A percentile compares a stretch with the other conserved stretches of the same genome.
phyloP scores from a whole-genome alignment of 768 basidiomycete species.

The Kondoa malvinella region DNA sequence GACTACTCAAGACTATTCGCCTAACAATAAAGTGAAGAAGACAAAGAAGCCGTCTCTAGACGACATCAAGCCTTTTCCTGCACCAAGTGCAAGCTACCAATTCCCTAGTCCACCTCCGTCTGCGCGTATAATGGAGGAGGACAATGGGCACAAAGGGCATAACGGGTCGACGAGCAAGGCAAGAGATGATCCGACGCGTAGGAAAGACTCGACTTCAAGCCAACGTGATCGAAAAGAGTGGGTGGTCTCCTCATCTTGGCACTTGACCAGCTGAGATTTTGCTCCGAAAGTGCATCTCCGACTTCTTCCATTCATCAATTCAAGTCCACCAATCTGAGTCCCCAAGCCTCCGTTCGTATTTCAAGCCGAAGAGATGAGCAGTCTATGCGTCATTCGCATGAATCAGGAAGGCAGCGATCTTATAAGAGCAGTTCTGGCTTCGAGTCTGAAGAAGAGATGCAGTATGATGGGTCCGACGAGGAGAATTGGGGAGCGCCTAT shows the following conservation, averaged over 20 bases:
- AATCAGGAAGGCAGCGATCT: too few relatives aligned
- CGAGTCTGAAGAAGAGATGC: background rate
- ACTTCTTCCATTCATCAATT: too few relatives aligned
- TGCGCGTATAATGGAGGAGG: background rate
- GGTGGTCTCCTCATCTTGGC: too few relatives aligned
- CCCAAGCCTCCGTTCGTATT: too few relatives aligned
- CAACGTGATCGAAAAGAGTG: too few relatives aligned
- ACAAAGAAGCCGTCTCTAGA: background rate
- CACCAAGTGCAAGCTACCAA: conserved; percentile 14
- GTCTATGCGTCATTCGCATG: background rate
- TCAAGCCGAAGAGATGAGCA: too few relatives aligned
- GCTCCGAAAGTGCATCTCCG: too few relatives aligned
- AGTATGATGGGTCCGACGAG: background rate
- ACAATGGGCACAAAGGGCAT: background rate
- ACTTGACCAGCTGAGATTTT: too few relatives aligned
- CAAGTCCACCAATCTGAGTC: too few relatives aligned
- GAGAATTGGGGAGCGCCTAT: background rate
- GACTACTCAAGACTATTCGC: too few relatives aligned
- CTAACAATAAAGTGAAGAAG: background rate
- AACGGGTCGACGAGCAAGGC: background rate
- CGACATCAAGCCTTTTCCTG: conserved; percentile 14
- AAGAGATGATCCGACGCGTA: background rate
- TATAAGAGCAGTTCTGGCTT: background rate
- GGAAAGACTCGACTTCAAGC: too few relatives aligned
- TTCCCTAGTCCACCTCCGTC: background rate